Evolutionary conservation across 208 protist species (phyloP).

Genomic region (Crithidia mellificae): DNA sequence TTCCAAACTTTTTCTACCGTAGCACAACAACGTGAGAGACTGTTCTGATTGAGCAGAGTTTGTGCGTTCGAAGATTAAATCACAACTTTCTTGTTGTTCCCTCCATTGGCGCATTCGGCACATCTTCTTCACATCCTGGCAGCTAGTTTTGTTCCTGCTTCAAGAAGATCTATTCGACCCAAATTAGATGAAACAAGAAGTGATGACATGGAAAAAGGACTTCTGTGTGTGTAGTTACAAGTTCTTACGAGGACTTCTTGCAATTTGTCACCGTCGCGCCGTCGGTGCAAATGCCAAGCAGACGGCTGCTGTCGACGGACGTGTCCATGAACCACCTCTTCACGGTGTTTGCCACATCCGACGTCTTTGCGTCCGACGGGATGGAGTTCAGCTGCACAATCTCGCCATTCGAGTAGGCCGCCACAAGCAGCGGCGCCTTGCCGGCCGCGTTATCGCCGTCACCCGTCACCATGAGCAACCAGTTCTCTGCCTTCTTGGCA

Average conservation of each 20-base stretch:
- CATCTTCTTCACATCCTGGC: too few relatives aligned
- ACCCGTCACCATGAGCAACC: conserved; percentile 69
- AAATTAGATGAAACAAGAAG: too few relatives aligned
- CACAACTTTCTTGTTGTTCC: too few relatives aligned
- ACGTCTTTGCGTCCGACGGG: conserved; percentile 16
- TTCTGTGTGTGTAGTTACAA: too few relatives aligned
- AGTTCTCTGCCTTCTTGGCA: conserved; percentile 46
- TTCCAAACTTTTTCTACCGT: too few relatives aligned
- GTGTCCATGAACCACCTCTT: conserved; percentile 55
- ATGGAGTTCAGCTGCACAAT: conserved; percentile 53
- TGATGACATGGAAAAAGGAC: too few relatives aligned
- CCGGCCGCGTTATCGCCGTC: conserved; percentile 40
- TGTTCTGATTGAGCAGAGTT: too few relatives aligned
- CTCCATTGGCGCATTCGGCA: too few relatives aligned
- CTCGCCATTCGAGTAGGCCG: conserved; percentile 56
- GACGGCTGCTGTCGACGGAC: conserved; percentile 6
- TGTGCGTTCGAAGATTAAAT: too few relatives aligned
- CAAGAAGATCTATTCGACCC: too few relatives aligned
- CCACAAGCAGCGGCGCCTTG: conserved; percentile 56
- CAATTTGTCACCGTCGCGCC: conserved; percentile 60
- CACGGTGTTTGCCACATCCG: conserved; percentile 55
- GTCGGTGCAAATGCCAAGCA: conserved; percentile 68
- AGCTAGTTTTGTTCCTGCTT: too few relatives aligned
- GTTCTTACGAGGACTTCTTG: conserved; percentile 5
- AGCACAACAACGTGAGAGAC: too few relatives aligned